phyloP scores from a whole-genome alignment of 2,329 filamentous ascomycete species.

The Mycosphaerella arachidis region DNA sequence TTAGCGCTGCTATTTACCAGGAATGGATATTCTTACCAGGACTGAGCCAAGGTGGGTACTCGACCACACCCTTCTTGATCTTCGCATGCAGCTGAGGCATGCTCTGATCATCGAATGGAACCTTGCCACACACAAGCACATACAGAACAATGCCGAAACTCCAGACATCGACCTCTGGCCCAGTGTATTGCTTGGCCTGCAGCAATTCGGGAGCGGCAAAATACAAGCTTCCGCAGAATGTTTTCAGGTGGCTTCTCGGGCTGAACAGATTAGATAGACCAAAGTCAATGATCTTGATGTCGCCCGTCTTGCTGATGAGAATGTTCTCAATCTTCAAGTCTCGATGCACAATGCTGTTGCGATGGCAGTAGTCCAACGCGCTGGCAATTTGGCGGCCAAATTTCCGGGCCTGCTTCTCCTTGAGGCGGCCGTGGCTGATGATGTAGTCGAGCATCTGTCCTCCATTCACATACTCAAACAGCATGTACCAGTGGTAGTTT shows the following conservation, averaged over 20 bases:
- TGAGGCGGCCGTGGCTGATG: conserved; percentile 93
- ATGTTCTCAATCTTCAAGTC: conserved; percentile 99
- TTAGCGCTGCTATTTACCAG: background rate
- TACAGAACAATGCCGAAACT: conserved; percentile 98
- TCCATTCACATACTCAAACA: conserved; percentile 98
- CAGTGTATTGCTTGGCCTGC: conserved; percentile 89
- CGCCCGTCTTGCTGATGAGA: conserved; percentile 95
- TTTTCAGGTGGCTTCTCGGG: conserved; percentile 79
- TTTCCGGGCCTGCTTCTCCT: conserved; percentile 97
- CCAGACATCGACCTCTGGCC: conserved; percentile 96
- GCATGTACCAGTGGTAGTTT: conserved; percentile 99
- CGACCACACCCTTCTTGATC: conserved; percentile 94
- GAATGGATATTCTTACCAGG: conserved; percentile 58
- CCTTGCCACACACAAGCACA: conserved; percentile 93
- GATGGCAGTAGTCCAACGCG: conserved; percentile 92
- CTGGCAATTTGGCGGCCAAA: conserved; percentile 97
- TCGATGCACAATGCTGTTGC: conserved; percentile 95
- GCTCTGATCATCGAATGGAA: conserved; percentile 97
- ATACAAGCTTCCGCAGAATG: conserved; percentile 95
- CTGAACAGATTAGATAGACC: conserved; percentile 94
- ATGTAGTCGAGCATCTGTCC: conserved; percentile 99
- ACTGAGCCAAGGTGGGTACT: conserved; percentile 91
- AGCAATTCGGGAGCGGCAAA: conserved; percentile 94
- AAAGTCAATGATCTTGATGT: conserved; percentile 99
- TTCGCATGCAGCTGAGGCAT: conserved; percentile 98